Percentiles rank a stretch among this genome's conserved stretches.
These are phyloP conservation scores for Bathelium albidoporum DNA, from an alignment of 495 filamentous ascomycete species.

Conservation along the genomic window DNA sequence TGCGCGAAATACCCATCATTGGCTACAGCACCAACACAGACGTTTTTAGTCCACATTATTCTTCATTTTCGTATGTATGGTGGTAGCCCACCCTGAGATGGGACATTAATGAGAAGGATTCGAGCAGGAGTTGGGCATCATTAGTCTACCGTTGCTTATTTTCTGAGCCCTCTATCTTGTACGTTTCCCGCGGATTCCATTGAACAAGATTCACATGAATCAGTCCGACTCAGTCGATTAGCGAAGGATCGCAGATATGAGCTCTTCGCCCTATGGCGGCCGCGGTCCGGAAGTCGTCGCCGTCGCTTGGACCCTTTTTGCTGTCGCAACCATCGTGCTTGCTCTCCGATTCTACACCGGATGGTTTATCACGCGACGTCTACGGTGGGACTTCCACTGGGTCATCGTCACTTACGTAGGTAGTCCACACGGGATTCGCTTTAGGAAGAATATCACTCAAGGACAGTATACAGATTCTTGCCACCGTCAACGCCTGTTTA, in stretches of 20 bases:
- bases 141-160: not conserved
- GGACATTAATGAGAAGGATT: not conserved
- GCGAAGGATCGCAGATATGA: not conserved
- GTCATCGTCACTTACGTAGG: conserved; percentile 5
- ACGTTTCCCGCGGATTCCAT: not conserved
- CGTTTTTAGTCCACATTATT: not conserved
- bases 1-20: not conserved
- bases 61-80: not conserved
- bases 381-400: conserved; percentile 4
- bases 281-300: conserved; percentile 1
- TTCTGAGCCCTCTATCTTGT: not conserved
- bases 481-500: not conserved
- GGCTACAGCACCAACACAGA: not conserved
- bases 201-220: not conserved
- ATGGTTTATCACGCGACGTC: not conserved
- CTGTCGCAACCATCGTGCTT: not conserved
- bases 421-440: not conserved
- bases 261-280: not conserved
- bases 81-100: not conserved
- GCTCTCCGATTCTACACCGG: not conserved
- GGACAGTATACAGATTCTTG: conserved; percentile 1
- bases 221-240: not conserved
- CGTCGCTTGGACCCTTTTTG: conserved; percentile 5
- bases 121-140: not conserved
- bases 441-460: not conserved